Base-by-base conservation (phyloP, 73 alveolate species). In the Uronychia setigera region DNA sequence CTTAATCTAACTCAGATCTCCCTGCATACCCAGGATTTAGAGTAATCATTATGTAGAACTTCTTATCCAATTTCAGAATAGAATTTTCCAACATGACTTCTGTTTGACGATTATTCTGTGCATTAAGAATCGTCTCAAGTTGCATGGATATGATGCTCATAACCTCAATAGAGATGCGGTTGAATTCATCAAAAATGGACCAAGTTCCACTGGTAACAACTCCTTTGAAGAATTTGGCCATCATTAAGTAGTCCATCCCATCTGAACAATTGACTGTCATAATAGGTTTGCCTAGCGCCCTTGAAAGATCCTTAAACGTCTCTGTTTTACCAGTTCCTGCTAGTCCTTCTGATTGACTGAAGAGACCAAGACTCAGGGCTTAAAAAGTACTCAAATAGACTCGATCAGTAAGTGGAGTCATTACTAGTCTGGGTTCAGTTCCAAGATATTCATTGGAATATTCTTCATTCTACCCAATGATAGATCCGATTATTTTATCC, bases 251-350 rank as follows among this genome's bases (percentile, higher is more conserved):
- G 88, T 96, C 99, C 91, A 99, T 98, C 87, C 96, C 97, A 74
- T 98, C 99, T 30, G 99, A 97, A 96, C 99, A 98, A 89, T 99
- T 99, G 95, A 98, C 97, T 74, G 98, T 99, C 31, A 99, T 99
- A 88, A 99, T 96, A 90, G 98, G 99, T 79, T 96, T 96, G 0
- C 99, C 99, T 58, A 99, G 95, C 11, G 99, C 99, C 95, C 98
- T 97, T 5, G 99, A 99, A 59, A 98, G 88, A 98, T 98, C 99
- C 95, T 98, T 98, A 1, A 99, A 97, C 74, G 99, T 97, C 87
- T 98, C 99, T 1, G 99, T 98, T 92, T 98, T 98, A 67, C 99
- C 99, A 26, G 99, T 98, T 58, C 99, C 99, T 60, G 99, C 99
- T 11, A 99, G 99, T 32, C 99, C 99, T 1, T 99, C 99, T 33